Evolutionary conservation across 73 alveolate species (phyloP).

Genomic region (Paraurostyla sp.): DNA sequence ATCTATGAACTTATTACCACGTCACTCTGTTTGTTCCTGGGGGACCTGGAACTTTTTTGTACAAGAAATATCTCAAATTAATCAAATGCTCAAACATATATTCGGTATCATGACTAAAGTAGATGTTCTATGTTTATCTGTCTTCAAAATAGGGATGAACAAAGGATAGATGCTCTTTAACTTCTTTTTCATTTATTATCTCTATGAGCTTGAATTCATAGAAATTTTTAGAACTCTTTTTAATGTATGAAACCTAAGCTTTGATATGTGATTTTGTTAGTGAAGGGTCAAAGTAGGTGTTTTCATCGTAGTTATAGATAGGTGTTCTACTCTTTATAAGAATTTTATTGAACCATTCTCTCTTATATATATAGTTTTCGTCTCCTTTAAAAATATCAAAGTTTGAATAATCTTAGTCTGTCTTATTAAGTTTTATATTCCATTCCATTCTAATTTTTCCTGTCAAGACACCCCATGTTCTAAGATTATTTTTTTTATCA

Average conservation of each 20-base stretch:
- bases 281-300: not conserved
- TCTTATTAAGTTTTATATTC: not conserved
- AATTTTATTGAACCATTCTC: not conserved
- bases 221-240: not conserved
- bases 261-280: not conserved
- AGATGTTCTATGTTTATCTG: not conserved
- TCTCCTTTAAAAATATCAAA: not conserved
- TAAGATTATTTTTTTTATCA: not conserved
- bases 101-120: constrained; percentile 1
- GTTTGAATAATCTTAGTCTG: not conserved
- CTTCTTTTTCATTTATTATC: not conserved
- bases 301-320: not conserved
- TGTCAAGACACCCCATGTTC: constrained; percentile 22
- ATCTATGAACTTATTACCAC: not conserved
- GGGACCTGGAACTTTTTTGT: constrained; percentile 5
- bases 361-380: not conserved
- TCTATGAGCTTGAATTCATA: not conserved
- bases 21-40: not conserved
- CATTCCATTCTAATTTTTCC: no score
- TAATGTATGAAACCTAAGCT: not conserved
- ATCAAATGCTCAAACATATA: not conserved
- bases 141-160: not conserved
- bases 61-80: not conserved
- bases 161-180: constrained; percentile 19
- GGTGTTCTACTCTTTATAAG: not conserved